Percentiles rank a stretch among this genome's conserved stretches.
Conservation (phyloP, 176 grass and related monocot genomes). For the Zoysia pacifica region DNA sequence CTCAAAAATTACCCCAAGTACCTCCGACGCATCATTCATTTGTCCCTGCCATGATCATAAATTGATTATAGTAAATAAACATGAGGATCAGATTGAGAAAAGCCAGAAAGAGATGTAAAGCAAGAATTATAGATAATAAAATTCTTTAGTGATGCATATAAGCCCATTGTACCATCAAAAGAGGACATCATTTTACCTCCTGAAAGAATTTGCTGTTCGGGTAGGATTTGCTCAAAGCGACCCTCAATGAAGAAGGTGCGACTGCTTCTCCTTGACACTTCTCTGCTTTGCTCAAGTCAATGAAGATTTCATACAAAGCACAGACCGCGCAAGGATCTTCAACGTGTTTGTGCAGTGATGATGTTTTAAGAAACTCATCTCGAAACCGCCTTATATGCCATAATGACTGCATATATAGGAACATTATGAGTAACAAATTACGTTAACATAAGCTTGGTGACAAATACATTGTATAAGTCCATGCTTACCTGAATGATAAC, state of each 20-base stretch:
- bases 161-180: conserved; percentile 10
- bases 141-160: conserved; percentile 20
- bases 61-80: conserved; percentile 13
- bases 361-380: conserved; percentile 79
- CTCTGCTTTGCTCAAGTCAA: conserved; percentile 78
- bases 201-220: conserved; percentile 96
- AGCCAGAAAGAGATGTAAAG: conserved; percentile 2
- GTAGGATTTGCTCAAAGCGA: conserved; percentile 95
- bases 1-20: conserved; percentile 87
- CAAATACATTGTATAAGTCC: background rate
- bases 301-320: conserved; percentile 85
- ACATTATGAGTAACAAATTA: conserved; percentile 20
- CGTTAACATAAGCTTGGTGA: conserved; percentile 7
- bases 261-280: conserved; percentile 71
- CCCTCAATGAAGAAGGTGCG: conserved; percentile 85
- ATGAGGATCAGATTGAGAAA: conserved; percentile 17
- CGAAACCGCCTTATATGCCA: conserved; percentile 90
- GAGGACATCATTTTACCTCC: conserved; percentile 62
- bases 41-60: conserved; percentile 61
- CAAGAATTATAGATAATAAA: conserved; percentile 1
- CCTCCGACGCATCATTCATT: conserved; percentile 99
- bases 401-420: conserved; percentile 63
- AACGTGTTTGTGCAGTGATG: conserved; percentile 73
- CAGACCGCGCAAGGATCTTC: conserved; percentile 96
- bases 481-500: conserved; percentile 95